Conservation (phyloP, 176 grass and related monocot genomes). For the Paspalum vaginatum region DNA sequence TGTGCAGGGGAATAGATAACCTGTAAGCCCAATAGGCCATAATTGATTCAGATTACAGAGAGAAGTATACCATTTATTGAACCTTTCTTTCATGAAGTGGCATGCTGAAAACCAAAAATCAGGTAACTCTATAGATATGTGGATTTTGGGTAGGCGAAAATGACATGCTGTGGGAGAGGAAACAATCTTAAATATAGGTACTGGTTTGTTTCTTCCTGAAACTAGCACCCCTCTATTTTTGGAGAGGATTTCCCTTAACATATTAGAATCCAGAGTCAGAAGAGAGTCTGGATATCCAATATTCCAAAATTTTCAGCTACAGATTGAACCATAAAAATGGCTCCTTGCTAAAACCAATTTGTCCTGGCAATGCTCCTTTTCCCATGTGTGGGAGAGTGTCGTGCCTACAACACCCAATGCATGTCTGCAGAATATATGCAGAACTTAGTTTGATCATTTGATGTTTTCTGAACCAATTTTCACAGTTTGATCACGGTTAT, state of each 20-base stretch:
- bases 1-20: too few species aligned
- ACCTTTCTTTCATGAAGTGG: background rate
- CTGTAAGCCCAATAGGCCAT: background rate
- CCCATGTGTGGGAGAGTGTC: background rate
- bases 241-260: background rate
- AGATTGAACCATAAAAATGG: background rate
- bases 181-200: background rate
- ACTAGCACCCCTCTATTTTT: background rate
- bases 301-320: background rate
- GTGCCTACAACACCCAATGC: background rate
- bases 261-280: background rate
- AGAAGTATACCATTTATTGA: background rate
- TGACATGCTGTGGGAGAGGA: too few species aligned
- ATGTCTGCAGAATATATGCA: background rate
- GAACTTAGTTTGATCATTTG: background rate
- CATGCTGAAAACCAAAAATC: background rate
- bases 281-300: background rate
- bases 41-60: background rate
- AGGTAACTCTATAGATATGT: background rate
- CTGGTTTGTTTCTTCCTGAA: background rate
- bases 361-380: background rate
- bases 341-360: background rate
- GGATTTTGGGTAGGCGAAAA: background rate
- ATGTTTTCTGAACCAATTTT: background rate
- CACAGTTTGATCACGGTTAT: background rate